Evolutionary conservation across 192 early-diverging fungal species (phyloP), one percentile per base, ranked within the genome.

Genomic region (Coemansia sp.): DNA sequence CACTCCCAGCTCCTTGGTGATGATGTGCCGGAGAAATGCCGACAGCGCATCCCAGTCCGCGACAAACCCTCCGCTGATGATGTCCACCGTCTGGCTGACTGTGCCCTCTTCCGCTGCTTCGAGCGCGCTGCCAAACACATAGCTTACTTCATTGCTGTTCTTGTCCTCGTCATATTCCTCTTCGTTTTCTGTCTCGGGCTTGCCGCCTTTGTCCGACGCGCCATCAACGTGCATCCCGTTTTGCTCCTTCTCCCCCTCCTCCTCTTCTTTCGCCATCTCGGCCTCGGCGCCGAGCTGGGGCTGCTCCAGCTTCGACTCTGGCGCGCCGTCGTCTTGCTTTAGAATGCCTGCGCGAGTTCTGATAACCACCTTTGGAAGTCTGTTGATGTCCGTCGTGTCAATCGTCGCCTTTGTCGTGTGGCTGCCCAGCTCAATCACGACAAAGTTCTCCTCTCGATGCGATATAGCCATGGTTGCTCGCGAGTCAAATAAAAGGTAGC

Each of bases 361-460:
- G 72, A 72, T 88, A 85, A 38, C 87, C 59, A 91, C 83, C n/a
- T 73, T 71, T 6, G 94, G 92, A 7, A 82, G 70, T 41, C 87
- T 86, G 70, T 90, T 89, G 17, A 92, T 91, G 59, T 98, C 96
- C 15, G 86, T 74, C 37, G 86, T 85, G 70, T 89, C 87, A 59
- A 86, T 85, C 46, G 92, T 90, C 15, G 91, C 92, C 68, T 89
- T 93, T n/a, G 90, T 91, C 24, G 61, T 82, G 66, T 85, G 85
- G 51, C 91, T 91, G 47, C 96, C 95, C 29, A 91, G 85, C 82
- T 96, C 93, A 60, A 98, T 89, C 15, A 96, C 91, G 25, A 98
- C 84, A 73, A 91, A 91, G 70, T 87, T 92, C 46, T 89, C 89
- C 73, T 96, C 95, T 49, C 78, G 81, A 59, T 89, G 67, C 22